A percentile compares a stretch with the other conserved stretches of the same genome.
Evolutionary conservation across 208 protist species (phyloP).

Genomic region (Leishmania tarentolae): DNA sequence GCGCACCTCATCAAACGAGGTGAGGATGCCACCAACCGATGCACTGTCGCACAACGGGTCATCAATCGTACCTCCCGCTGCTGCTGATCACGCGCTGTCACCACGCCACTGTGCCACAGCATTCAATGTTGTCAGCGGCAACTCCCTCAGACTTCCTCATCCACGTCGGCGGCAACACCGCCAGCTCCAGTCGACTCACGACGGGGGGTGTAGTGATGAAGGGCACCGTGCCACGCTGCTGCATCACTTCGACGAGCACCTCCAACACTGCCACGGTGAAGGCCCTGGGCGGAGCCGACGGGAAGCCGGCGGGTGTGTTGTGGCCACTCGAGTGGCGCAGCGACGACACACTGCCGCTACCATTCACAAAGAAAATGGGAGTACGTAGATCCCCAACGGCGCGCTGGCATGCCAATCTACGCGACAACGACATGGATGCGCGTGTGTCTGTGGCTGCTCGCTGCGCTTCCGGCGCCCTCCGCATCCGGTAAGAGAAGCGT

Average conservation of each 20-base stretch:
- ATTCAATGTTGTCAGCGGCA: slow-evolving; percentile 2
- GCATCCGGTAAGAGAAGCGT: neutral
- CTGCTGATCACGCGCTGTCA: neutral
- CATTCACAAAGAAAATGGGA: slow-evolving; percentile 21
- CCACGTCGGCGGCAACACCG: slow-evolving; percentile 11
- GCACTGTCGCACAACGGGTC: neutral
- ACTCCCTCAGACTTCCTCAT: slow-evolving; percentile 16
- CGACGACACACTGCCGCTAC: slow-evolving; percentile 5
- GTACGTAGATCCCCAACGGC: slow-evolving; percentile 9
- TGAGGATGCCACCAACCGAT: neutral
- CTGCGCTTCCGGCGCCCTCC: neutral
- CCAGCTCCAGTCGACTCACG: slow-evolving; percentile 2
- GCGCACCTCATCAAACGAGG: neutral
- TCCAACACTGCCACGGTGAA: slow-evolving; percentile 43
- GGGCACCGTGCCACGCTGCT: neutral
- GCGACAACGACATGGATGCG: neutral
- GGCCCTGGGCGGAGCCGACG: slow-evolving; percentile 16
- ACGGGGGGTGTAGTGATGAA: neutral
- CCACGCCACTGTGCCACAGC: neutral
- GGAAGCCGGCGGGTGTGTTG: slow-evolving; percentile 1
- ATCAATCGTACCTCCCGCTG: neutral
- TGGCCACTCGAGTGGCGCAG: neutral
- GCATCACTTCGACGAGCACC: slow-evolving; percentile 36
- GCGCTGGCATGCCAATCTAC: slow-evolving; percentile 2
- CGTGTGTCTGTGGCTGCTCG: neutral